Evolutionary conservation across 208 protist species (phyloP), one percentile per base, ranked within the genome.

Genomic region (Borovskyia barvae): DNA sequence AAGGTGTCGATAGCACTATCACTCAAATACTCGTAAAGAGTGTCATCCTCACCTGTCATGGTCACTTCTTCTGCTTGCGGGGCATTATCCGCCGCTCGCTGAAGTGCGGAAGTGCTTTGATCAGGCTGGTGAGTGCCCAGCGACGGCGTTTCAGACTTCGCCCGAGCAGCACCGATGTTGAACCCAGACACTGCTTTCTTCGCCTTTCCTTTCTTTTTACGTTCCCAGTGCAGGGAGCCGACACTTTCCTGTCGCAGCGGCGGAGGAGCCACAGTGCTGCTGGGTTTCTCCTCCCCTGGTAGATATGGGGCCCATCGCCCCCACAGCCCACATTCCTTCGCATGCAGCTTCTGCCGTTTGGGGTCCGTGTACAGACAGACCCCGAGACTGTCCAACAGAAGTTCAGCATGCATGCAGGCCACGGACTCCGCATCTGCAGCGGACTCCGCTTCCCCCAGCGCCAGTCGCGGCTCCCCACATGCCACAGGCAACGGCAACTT

Each of bases 381-480:
- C 12, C 91, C 91, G 7, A 94, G 69, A 2, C 77, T 58, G 54
- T 96, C 91, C 22, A 96, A 75, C n/a, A 91, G 83, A 28, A 96
- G 72, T 70, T 96, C 91, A 20, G 82, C 80, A 56, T 96, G 91
- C 91, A 94, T 94, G 35, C 80, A 80, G 22, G 91, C 91, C 29
- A 90, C 74, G 49, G 63, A 51, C 57, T 87, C 81, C 5, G 91
- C 91, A 35, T 92, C 79, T 0, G 65, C 61, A 14, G 66, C 63
- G 35, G 59, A 82, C 14, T 75, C 62, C 9, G 79, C 85, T 50
- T 88, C 83, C 30, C 91, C 91, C 24, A 93, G 40, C 24, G 85
- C 91, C 11, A 93, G 55, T 8, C 87, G 84, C 11, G 64, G 46
- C 53, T 90, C 77, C 2, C 91, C 91, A 45, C 85, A 92, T 6